These are phyloP conservation scores for Triadica sebifera DNA, from an alignment of 345 rosid species.

Conservation along the genomic window DNA sequence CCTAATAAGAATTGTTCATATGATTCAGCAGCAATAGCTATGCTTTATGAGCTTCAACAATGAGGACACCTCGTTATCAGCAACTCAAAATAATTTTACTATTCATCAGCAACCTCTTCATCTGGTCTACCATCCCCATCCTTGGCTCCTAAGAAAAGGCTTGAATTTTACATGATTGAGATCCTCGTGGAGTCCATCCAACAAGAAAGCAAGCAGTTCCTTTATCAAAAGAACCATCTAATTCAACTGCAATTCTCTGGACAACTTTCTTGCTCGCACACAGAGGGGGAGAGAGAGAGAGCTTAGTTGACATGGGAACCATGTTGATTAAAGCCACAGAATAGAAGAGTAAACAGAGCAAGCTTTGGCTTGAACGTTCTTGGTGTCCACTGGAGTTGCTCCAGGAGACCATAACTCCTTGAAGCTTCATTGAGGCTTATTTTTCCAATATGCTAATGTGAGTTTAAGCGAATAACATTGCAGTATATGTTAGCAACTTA, in stretches of 20 bases:
- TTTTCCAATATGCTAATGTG: no score
- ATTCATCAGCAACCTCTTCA: constrained; percentile 92
- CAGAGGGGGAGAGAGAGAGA: constrained; percentile 24
- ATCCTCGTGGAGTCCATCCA: constrained; percentile 99
- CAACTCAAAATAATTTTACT: constrained; percentile 6
- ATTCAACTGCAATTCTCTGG: constrained; percentile 14
- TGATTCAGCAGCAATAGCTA: constrained; percentile 65
- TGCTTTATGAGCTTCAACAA: constrained; percentile 60
- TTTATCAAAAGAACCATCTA: constrained; percentile 29
- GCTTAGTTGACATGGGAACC: constrained; percentile 69
- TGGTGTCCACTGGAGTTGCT: constrained; percentile 78
- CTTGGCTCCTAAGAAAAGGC: constrained; percentile 86
- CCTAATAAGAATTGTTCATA: constrained; percentile 81
- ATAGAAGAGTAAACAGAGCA: constrained; percentile 94
- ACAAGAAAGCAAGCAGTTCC: constrained; percentile 92
- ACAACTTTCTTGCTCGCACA: constrained; percentile 4
- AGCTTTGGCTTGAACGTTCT: constrained; percentile 90
- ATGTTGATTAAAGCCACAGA: constrained; percentile 96
- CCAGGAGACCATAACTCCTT: constrained; percentile 96
- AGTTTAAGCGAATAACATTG: no score
- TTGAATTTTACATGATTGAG: constrained; percentile 89
- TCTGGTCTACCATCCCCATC: constrained; percentile 81
- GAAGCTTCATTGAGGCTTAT: constrained; percentile 14
- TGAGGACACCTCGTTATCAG: constrained; percentile 44
- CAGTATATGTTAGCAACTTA: no score